Percentiles rank a stretch among this genome's conserved stretches.
These are phyloP conservation scores for Suhomyces prunicola DNA, from an alignment of 805 yeast genomes.

Conservation along the genomic window DNA sequence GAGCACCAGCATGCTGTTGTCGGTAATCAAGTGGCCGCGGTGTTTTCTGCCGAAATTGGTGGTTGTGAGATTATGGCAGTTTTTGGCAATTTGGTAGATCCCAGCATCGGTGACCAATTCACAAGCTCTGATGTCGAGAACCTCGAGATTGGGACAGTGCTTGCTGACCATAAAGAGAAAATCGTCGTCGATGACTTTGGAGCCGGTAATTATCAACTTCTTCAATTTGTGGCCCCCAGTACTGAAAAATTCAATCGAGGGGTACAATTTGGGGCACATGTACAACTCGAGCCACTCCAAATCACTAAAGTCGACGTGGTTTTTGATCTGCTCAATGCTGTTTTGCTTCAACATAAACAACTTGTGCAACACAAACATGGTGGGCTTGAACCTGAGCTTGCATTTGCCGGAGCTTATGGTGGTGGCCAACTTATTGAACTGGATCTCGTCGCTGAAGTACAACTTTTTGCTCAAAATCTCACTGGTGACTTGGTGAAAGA, in stretches of 20 bases:
- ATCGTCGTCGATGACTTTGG: slow-evolving; percentile 57
- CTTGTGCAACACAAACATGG: slow-evolving; percentile 65
- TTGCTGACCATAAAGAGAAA: slow-evolving; percentile 51
- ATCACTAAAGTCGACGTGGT: slow-evolving; percentile 40
- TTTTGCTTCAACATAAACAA: slow-evolving; percentile 51
- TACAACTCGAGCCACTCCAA: slow-evolving; percentile 74
- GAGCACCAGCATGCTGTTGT: slow-evolving; percentile 58
- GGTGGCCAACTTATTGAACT: slow-evolving; percentile 39
- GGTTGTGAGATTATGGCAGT: slow-evolving; percentile 54
- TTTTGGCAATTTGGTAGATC: slow-evolving; percentile 58
- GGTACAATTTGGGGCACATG: slow-evolving; percentile 72
- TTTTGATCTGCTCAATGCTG: slow-evolving; percentile 49
- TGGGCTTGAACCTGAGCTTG: slow-evolving; percentile 25
- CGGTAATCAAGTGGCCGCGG: slow-evolving; percentile 66
- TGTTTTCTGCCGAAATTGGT: slow-evolving; percentile 79
- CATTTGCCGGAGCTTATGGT: slow-evolving; percentile 1
- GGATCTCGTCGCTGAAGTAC: slow-evolving; percentile 48
- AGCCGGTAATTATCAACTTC: slow-evolving; percentile 68
- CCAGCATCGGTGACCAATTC: slow-evolving; percentile 75
- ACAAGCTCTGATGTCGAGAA: slow-evolving; percentile 81
- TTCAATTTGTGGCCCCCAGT: slow-evolving; percentile 23
- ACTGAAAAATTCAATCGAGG: slow-evolving; percentile 37
- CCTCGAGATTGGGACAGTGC: slow-evolving; percentile 55
- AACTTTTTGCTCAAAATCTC: slow-evolving; percentile 55
- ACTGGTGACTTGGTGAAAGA: slow-evolving; percentile 58